Conservation (phyloP, 768 basidiomycete species). For the Sarcodon aspratus region DNA sequence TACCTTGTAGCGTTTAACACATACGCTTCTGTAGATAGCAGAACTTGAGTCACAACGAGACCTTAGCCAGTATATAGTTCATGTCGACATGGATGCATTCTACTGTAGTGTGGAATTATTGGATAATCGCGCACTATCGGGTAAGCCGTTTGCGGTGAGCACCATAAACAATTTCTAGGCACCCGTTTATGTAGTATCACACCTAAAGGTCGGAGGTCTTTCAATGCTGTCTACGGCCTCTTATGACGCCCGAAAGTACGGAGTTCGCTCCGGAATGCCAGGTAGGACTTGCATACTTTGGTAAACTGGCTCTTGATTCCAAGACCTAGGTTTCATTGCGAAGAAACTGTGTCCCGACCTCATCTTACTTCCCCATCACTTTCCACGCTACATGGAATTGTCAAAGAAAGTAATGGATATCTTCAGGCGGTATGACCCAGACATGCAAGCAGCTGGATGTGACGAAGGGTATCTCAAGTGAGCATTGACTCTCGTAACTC, state of each 20-base stretch:
- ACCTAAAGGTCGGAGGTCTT: conserved; percentile 51
- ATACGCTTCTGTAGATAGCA: conserved; percentile 31
- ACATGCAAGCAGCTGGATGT: conserved; percentile 65
- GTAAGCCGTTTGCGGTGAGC: conserved; percentile 65
- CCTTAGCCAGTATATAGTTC: conserved; percentile 75
- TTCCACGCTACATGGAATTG: conserved; percentile 55
- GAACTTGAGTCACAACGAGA: conserved; percentile 72
- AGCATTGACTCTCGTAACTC: conserved; percentile 12
- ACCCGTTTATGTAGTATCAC: background rate
- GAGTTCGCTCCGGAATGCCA: conserved; percentile 94
- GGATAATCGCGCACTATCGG: conserved; percentile 47
- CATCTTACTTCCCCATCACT: conserved; percentile 50
- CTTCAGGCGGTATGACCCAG: conserved; percentile 60
- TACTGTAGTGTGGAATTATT: conserved; percentile 73
- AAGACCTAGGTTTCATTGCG: conserved; percentile 67
- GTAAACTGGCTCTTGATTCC: background rate
- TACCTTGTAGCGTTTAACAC: background rate
- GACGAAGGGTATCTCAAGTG: conserved; percentile 93
- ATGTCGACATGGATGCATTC: conserved; percentile 96
- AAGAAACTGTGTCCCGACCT: conserved; percentile 90
- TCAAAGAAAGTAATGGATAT: conserved; percentile 62
- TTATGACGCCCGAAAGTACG: conserved; percentile 85
- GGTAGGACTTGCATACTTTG: conserved; percentile 28
- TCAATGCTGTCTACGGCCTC: conserved; percentile 81
- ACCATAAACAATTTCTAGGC: no score